Evolutionary conservation across 495 filamentous ascomycete genomes (phyloP), one percentile per base, ranked within the genome.

Genomic region (Hyphodiscus hymeniophilus): DNA sequence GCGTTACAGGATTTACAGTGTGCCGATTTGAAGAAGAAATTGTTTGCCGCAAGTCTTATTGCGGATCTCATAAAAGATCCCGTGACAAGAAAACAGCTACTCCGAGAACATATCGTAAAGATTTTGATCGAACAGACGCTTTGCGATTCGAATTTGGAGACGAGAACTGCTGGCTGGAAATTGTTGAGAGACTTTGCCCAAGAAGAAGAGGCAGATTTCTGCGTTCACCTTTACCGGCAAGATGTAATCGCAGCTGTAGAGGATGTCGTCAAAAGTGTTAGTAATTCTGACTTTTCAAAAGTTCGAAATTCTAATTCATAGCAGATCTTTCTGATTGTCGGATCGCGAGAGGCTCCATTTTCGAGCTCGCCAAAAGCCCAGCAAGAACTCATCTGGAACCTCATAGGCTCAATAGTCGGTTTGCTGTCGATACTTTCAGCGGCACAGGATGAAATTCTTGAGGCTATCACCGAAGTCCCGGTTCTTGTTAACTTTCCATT

Each of bases 161-260:
- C 75, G 44, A 65, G 73, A 33, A 71, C 75, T 21, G 72, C 75
- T 18, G 79, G 76, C 3, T 82, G 79, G 79, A 68, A 72, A 11
- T 75, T 80, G 50, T 68, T 82, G 41, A 64, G 70, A 48, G 72
- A 76, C 22, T 67, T 82, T 35, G 72, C 69, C 10, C 61, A 72
- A 49, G 73, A 77, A 47, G 79, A 82, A 53, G 77, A 80, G 46
- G 63, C 66, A 6, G 76, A 79, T 47, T 80, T 82, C 38, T 76
- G 75, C 47, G 63, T 82, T n/a, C 75, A 81, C 45, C 57, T 82
- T 44, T 81, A 70, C 49, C 61, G 79, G 41, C 63, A 73, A 26
- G 77, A 80, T 57, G 58, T 79, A 17, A 49, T 81, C 32, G 75
- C 75, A 16, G 73, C 78, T 15, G 65, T 76, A 38, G 64, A 70